Conservation (phyloP, 2,329 filamentous ascomycete species). For the Celoporthe dispersa region DNA sequence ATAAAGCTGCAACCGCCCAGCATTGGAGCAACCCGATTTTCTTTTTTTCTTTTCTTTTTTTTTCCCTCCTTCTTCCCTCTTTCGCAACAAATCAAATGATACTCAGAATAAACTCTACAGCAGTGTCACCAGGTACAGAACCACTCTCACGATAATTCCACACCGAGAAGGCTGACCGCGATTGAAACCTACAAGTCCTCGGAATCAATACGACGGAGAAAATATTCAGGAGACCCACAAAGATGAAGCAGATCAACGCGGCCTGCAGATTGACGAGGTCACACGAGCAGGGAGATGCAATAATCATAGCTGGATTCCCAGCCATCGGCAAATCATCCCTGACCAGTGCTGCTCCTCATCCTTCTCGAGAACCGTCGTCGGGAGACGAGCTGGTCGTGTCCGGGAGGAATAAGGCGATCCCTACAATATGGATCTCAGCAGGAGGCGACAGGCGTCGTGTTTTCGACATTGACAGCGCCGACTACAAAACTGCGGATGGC, state of each 20-base stretch:
- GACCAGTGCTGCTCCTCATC: background rate
- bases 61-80: no score
- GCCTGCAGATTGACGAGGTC: background rate
- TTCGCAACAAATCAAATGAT: no score
- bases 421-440: background rate
- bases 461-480: conserved; percentile 3
- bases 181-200: no score
- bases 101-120: background rate
- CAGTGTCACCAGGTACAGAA: background rate
- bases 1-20: background rate
- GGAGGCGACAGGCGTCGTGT: background rate
- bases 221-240: background rate
- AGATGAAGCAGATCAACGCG: background rate
- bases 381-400: background rate
- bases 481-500: background rate
- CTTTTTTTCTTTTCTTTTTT: background rate
- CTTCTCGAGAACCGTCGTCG: background rate
- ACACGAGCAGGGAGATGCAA: background rate
- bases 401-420: background rate
- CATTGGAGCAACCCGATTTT: no score
- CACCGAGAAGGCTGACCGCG: no score
- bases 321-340: conserved; percentile 1
- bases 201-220: background rate
- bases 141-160: background rate
- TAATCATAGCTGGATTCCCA: background rate